Evolutionary conservation across 371 early-diverging fungal genomes (phyloP), one percentile per base, ranked within the genome.

Genomic region (Mortierella sp.): DNA sequence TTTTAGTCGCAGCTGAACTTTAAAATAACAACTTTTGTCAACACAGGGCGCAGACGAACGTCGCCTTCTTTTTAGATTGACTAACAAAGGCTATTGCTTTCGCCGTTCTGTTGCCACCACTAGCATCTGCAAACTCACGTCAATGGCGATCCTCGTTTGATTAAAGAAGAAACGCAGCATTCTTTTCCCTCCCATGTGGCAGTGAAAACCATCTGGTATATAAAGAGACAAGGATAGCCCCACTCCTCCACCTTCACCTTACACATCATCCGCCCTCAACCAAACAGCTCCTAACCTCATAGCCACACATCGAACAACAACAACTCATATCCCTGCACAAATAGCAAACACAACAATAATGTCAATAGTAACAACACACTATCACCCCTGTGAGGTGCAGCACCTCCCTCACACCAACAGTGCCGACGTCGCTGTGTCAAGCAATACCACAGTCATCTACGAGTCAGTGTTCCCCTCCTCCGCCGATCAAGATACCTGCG

Each of bases 61-160:
- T 60, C 7, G 16, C 1, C 18, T 27, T 32, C 32, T 60, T 60
- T 27, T 58, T 65, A 6, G 21, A 65, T 65, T 38, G 38, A 35
- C 38, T 16, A 35, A 63, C n/a, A 29, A 29, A 12, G 38, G 18
- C 4, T 1, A 21, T 7, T 21, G 1, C 24, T 65, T 65, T 65
- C 8, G 65, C 65, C 65, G 65, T 65, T 65, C 65, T 38, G 65
- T 65, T 65, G 41, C 65, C 65, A 65, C 65, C 38, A 21, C 16
- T 14, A 18, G 48, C 18, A 0, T 16, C 51, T 51, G 51, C 21
- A 51, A 14, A 21, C 18, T 21, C 51, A 51, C 51, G 6, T 51
- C 21, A 51, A 18, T 21, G 18, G 21, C 18, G 4, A 21, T 51
- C 51, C 51, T 32, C 10, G 2, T 2, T 65, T 38, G 35, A 65